phyloP scores from a whole-genome alignment of 805 yeast species.

The Wickerhamiella sorbophila region DNA sequence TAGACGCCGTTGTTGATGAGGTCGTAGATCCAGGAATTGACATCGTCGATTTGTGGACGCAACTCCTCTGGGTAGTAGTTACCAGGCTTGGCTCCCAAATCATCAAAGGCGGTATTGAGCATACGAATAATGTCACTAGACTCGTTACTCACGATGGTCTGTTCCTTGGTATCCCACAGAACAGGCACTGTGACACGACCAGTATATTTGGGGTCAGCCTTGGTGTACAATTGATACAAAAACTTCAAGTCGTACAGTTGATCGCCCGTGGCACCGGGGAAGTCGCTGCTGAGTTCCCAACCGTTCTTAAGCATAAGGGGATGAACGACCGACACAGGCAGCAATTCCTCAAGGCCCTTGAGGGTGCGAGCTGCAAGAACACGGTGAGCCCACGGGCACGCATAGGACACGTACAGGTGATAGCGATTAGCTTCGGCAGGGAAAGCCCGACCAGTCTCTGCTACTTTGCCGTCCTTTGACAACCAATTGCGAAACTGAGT shows the following conservation, averaged over 20 bases:
- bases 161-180: conserved; percentile 72
- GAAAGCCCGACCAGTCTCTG: conserved; percentile 25
- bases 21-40: conserved; percentile 73
- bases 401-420: conserved; percentile 72
- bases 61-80: conserved; percentile 50
- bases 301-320: conserved; percentile 83
- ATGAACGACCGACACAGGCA: conserved; percentile 58
- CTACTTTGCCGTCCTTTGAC: conserved; percentile 9
- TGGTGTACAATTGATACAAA: conserved; percentile 57
- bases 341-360: conserved; percentile 52
- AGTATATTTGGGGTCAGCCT: conserved; percentile 56
- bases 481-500: conserved; percentile 18
- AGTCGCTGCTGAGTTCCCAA: conserved; percentile 62
- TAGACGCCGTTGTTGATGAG: conserved; percentile 86
- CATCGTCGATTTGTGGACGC: conserved; percentile 48
- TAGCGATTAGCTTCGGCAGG: conserved; percentile 69
- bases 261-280: conserved; percentile 39
- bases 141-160: conserved; percentile 83
- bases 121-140: conserved; percentile 80
- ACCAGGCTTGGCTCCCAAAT: conserved; percentile 33
- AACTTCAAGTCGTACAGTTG: conserved; percentile 44
- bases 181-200: conserved; percentile 91
- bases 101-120: conserved; percentile 57
- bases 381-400: conserved; percentile 97
- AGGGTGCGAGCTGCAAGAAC: conserved; percentile 56